These are phyloP conservation scores for Immersiella caudata DNA, from an alignment of 495 filamentous ascomycete species.

Conservation along the genomic window DNA sequence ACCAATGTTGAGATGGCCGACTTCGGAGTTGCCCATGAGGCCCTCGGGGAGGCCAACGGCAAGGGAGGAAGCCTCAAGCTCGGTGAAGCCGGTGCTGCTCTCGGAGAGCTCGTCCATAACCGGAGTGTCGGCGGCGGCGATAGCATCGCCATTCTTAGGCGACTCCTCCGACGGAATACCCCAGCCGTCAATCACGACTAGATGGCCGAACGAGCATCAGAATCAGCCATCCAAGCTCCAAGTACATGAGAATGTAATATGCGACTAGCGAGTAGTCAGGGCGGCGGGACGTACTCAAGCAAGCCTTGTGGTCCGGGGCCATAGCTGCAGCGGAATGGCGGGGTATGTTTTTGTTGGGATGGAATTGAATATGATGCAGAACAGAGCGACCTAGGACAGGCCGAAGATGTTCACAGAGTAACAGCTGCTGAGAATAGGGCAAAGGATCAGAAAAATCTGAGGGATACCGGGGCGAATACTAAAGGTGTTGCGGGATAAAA, in stretches of 20 bases:
- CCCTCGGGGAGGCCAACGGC: constrained; percentile 96
- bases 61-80: constrained; percentile 92
- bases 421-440: constrained; percentile 25
- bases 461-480: background rate
- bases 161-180: constrained; percentile 80
- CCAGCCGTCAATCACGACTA: constrained; percentile 98
- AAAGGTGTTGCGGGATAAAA: constrained; percentile 33
- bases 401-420: background rate
- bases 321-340: constrained; percentile 48
- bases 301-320: constrained; percentile 89
- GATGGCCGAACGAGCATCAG: constrained; percentile 49
- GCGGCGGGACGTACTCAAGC: constrained; percentile 72
- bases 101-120: constrained; percentile 53
- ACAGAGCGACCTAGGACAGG: background rate
- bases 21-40: constrained; percentile 98
- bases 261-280: constrained; percentile 49
- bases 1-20: constrained; percentile 97
- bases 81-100: constrained; percentile 53
- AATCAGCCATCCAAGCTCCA: constrained; percentile 58
- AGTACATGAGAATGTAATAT: constrained; percentile 52
- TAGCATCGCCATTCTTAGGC: constrained; percentile 86
- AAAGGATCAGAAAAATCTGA: background rate
- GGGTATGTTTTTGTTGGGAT: constrained; percentile 11
- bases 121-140: constrained; percentile 87
- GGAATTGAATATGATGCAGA: constrained; percentile 1